A percentile compares a stretch with the other conserved stretches of the same genome.
phyloP scores from a whole-genome alignment of 2,329 filamentous ascomycete genomes.

The Cryphonectria radicalis region DNA sequence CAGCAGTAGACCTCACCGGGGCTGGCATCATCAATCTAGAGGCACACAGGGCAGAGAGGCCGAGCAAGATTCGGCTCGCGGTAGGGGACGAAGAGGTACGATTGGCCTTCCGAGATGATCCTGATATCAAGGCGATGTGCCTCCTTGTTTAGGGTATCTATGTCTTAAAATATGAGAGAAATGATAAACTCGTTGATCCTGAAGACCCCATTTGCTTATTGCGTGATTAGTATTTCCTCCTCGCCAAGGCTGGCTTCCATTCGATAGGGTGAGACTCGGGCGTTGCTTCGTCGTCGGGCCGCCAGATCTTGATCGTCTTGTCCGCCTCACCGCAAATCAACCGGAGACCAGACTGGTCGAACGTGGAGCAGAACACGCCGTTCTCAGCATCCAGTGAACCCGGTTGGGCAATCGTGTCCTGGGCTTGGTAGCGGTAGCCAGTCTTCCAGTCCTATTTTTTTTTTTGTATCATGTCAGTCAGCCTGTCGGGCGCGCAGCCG shows the following conservation, averaged over 20 bases:
- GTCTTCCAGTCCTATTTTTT: constrained; percentile 80
- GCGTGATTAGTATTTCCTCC: constrained; percentile 69
- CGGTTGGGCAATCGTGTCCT: constrained; percentile 91
- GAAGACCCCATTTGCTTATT: not conserved
- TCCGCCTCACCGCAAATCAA: constrained; percentile 95
- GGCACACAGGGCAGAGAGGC: constrained; percentile 77
- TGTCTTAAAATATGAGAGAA: not conserved
- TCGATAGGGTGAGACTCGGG: constrained; percentile 89
- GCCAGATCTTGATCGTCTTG: constrained; percentile 99
- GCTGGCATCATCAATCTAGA: constrained; percentile 89
- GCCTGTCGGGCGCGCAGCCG: not conserved
- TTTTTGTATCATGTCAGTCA: not conserved
- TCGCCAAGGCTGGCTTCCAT: constrained; percentile 82
- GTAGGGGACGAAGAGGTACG: constrained; percentile 91
- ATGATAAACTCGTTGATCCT: not conserved
- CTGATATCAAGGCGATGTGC: constrained; percentile 80
- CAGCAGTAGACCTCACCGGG: constrained; percentile 82
- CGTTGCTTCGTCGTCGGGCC: constrained; percentile 87
- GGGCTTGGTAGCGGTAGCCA: constrained; percentile 85
- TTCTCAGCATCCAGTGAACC: constrained; percentile 93
- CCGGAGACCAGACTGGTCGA: constrained; percentile 85
- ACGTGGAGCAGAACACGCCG: constrained; percentile 92
- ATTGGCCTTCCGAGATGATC: constrained; percentile 85
- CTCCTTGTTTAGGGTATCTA: constrained; percentile 33
- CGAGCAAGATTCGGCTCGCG: constrained; percentile 82